These are phyloP conservation scores for Turnera subulata DNA, from an alignment of 345 rosid species.

Conservation along the genomic window DNA sequence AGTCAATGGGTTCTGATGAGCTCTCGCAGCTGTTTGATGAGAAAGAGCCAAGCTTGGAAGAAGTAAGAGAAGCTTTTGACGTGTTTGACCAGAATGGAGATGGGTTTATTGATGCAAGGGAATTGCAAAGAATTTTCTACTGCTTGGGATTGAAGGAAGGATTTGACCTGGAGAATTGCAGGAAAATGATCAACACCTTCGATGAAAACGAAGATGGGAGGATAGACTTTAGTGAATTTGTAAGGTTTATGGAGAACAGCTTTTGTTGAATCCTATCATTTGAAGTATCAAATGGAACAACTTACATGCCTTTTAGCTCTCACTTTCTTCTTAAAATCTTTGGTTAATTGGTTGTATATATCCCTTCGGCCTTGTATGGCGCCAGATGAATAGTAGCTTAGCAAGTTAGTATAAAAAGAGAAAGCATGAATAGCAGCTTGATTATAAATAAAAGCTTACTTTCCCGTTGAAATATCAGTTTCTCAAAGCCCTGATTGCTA, in stretches of 20 bases:
- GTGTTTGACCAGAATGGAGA: constrained; percentile 79
- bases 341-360: too few relatives aligned
- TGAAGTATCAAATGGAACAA: too few relatives aligned
- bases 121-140: constrained; percentile 61
- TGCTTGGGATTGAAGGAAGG: constrained; percentile 53
- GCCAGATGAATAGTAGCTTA: too few relatives aligned
- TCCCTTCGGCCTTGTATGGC: too few relatives aligned
- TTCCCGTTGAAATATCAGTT: too few relatives aligned
- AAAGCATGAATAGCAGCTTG: too few relatives aligned
- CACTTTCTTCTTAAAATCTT: too few relatives aligned
- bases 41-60: constrained; percentile 73
- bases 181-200: constrained; percentile 55
- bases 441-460: too few relatives aligned
- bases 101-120: constrained; percentile 65
- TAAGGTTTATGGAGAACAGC: constrained; percentile 59
- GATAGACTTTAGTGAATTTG: constrained; percentile 69
- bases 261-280: constrained; percentile 31
- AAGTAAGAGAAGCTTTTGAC: constrained; percentile 66
- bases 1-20: constrained; percentile 32
- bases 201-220: constrained; percentile 57
- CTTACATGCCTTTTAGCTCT: too few relatives aligned
- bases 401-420: too few relatives aligned
- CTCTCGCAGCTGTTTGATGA: constrained; percentile 60
- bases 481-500: too few relatives aligned
- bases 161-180: constrained; percentile 43